Conservation (phyloP, 192 early-diverging fungal genomes). For the Backusella australiensis region DNA sequence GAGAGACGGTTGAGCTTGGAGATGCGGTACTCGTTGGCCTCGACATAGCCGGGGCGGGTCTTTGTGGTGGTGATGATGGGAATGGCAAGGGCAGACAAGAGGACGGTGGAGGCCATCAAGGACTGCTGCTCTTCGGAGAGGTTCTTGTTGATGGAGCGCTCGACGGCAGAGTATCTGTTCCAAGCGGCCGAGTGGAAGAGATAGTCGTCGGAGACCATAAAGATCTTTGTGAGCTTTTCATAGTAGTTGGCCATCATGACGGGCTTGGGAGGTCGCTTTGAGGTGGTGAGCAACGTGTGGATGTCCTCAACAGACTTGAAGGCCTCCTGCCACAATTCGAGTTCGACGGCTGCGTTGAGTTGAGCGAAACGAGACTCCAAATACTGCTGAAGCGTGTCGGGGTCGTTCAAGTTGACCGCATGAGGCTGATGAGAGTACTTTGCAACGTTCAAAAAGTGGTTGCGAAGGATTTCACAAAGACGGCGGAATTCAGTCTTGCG, state of each 20-base stretch:
- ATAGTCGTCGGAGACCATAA: constrained; percentile 95
- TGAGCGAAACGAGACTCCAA: constrained; percentile 96
- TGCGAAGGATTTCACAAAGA: constrained; percentile 94
- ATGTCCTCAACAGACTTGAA: constrained; percentile 98
- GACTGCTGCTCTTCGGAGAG: constrained; percentile 85
- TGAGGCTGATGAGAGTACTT: constrained; percentile 93
- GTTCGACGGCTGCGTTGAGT: constrained; percentile 90
- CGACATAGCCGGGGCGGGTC: constrained; percentile 66
- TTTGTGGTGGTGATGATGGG: constrained; percentile 90
- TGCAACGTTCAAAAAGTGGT: constrained; percentile 86
- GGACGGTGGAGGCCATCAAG: constrained; percentile 86
- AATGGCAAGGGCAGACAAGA: constrained; percentile 93
- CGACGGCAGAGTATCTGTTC: constrained; percentile 86
- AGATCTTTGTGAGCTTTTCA: constrained; percentile 95
- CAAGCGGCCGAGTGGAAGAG: constrained; percentile 97
- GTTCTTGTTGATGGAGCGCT: constrained; percentile 74
- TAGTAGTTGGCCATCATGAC: constrained; percentile 98
- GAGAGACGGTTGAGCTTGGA: constrained; percentile 79
- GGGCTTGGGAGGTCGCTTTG: constrained; percentile 90
- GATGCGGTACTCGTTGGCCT: constrained; percentile 77
- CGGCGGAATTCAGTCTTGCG: constrained; percentile 99
- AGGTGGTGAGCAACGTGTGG: constrained; percentile 85
- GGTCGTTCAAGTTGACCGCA: constrained; percentile 92
- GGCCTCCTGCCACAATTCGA: constrained; percentile 99
- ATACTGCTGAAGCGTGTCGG: constrained; percentile 95